A percentile compares a stretch with the other conserved stretches of the same genome.
Conservation (phyloP, 192 early-diverging fungal species). For the Gryganskiella cystojenkinii region DNA sequence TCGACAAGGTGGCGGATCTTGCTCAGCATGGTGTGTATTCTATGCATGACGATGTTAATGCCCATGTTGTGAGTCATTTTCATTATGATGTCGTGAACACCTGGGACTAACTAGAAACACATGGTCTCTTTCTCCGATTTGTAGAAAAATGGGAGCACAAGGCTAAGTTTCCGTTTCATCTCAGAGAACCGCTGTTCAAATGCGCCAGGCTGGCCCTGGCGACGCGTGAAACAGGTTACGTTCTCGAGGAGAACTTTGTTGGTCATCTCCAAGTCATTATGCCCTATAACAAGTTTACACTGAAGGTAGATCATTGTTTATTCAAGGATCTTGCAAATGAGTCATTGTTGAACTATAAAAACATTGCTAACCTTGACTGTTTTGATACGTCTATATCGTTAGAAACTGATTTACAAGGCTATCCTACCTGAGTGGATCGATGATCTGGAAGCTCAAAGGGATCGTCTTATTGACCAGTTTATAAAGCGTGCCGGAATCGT, state of each 20-base stretch:
- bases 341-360: neutral
- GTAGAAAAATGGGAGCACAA: conserved; percentile 63
- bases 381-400: neutral
- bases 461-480: conserved; percentile 8
- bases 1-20: conserved; percentile 33
- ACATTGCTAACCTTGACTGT: neutral
- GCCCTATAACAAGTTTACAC: conserved; percentile 66
- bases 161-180: conserved; percentile 55
- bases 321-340: neutral
- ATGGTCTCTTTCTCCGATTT: neutral
- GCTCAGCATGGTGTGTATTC: conserved; percentile 37
- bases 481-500: conserved; percentile 14
- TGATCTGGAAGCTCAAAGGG: conserved; percentile 21
- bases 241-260: conserved; percentile 59
- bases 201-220: conserved; percentile 32
- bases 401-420: conserved; percentile 46
- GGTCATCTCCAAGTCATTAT: conserved; percentile 55
- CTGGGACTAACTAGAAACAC: neutral
- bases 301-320: conserved; percentile 40
- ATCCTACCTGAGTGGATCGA: conserved; percentile 37
- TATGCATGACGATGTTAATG: neutral
- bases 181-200: conserved; percentile 51
- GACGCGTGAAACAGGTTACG: conserved; percentile 40
- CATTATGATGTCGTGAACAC: neutral
- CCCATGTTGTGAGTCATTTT: neutral